Evolutionary conservation across 2,329 filamentous ascomycete genomes (phyloP).

Genomic region (Aspergillus melleus): DNA sequence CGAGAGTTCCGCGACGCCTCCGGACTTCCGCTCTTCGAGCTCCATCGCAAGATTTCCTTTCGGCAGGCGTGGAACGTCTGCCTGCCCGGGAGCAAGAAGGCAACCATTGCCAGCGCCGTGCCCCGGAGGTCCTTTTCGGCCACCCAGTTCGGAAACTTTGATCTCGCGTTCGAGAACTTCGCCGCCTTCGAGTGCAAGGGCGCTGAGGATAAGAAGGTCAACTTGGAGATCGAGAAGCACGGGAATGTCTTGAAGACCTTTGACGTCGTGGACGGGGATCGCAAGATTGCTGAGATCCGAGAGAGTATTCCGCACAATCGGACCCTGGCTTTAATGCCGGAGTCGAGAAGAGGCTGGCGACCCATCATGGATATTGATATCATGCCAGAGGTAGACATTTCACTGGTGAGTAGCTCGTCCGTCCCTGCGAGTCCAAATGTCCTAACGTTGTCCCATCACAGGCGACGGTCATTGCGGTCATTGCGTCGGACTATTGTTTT

Average conservation of each 20-base stretch:
- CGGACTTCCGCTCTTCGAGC: conserved; percentile 30
- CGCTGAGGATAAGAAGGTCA: conserved; percentile 19
- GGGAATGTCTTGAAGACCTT: conserved; percentile 18
- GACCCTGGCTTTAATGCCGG: conserved; percentile 15
- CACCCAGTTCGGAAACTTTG: conserved; percentile 14
- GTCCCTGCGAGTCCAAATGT: background rate
- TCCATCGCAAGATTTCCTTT: conserved; percentile 14
- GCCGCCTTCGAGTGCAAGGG: conserved; percentile 17
- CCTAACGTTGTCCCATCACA: background rate
- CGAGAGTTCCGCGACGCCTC: conserved; percentile 31
- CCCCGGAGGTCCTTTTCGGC: conserved; percentile 9
- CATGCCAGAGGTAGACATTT: conserved; percentile 25
- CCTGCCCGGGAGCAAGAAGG: conserved; percentile 22
- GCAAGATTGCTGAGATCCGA: conserved; percentile 19
- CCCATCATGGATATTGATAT: conserved; percentile 27
- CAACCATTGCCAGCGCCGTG: conserved; percentile 13
- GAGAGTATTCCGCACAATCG: conserved; percentile 22
- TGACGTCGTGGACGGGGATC: conserved; percentile 24
- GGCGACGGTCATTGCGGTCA: conserved; percentile 22
- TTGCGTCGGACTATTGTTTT: conserved; percentile 22
- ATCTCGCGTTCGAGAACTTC: conserved; percentile 25
- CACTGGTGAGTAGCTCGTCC: conserved; percentile 20
- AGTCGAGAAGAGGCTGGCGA: conserved; percentile 20
- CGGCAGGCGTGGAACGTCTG: conserved; percentile 21
- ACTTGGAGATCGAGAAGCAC: conserved; percentile 18